Base-by-base conservation (phyloP, 768 basidiomycete genomes). In the Tylopilus plumbeoviolaceoides region DNA sequence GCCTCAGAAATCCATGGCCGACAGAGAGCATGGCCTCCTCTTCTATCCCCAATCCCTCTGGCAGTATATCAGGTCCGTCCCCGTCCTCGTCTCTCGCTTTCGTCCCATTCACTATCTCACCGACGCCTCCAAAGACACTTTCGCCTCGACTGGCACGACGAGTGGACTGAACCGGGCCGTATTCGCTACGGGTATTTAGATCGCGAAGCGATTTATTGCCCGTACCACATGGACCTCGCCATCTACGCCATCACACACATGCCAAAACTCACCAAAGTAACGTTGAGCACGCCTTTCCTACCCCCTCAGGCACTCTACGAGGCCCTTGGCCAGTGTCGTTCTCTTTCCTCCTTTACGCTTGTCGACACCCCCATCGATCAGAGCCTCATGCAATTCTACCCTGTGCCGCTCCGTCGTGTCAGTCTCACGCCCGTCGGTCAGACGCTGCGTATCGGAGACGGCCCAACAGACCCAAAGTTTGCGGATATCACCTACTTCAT, bases 281-380 rank as follows among this genome's bases (percentile, higher is more conserved):
- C 69, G 0, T 8, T 70, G 28, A 63, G 60, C 45, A 71, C 63
- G 6, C 69, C 69, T 0, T 70, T 72, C 44, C 57, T 69, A 10
- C 65, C 70, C 5, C 70, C 67, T 8, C 59, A 63, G 48, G 54
- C 63, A 1, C 57, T 70, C 40, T 69, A 69, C 31, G 58, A 62
- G 40, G 60, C 65, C 0, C 55, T 70, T 11, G 63, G 62, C 20
- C 62, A 59, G 18, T 72, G 67, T 50, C 53, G 35, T 11, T 63
- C 61, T 9, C 63, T 70, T 18, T 56, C 56, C 44, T 53, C 69
- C 1, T 62, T 70, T 21, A 58, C 61, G 2, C 55, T 69, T 40
- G 55, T 67, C 53, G 69, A 72, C 59, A 70, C 69, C 1, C 69
- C 69, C 25, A 65, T 70, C 57, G 69, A 71, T 56, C 70, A 70